Base-by-base conservation (phyloP, 495 filamentous ascomycete species). In the Emericellopsis terricola region DNA sequence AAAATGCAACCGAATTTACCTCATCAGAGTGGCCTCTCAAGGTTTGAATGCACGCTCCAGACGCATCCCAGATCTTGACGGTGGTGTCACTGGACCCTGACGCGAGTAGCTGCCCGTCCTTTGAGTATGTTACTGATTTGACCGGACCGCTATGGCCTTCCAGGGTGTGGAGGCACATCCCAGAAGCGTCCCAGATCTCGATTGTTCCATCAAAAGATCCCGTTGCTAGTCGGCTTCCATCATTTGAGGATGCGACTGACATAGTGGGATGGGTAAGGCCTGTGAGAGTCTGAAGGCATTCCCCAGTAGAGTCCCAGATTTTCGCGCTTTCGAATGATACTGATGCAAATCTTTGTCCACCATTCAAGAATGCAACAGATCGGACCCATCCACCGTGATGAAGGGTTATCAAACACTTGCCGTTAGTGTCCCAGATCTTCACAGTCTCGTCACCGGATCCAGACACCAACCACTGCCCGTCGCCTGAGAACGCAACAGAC, bases 141-240 rank as follows among this genome's bases (percentile, higher is more conserved):
- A 44, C 29, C 4, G 10, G 2, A 4, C 21, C 1, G 6, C 4
- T 7, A 20, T 34, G 38, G 15, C 35, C 34, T 8, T 36, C 17
- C 9, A 43, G 37, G 7, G 31, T 42, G 0, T 26, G 11, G 17
- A 7, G 15, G 8, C 23, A 37, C 18, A 19, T 15, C 6, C 37
- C 33, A 14, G 23, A 39, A 4, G 33, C 9, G 40, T 62, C 45
- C 57, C 55, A 60, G 30, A 60, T 44, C 39, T 40, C 34, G n/a
- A 65, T 35, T 8, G 43, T 54, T 1, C 38, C 26, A 34, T 61
- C 52, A 8, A 7, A 8, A 15, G 49, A 53, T 28, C 39, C 49
- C 7, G 51, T 57, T 8, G 52, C 56, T 4, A 60, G 11, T 14
- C 15, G 21, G 3, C 14, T 24, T 14, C 36, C 23, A 28, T 38